Conservation (phyloP, 2,329 filamentous ascomycete genomes). For the Dichotomopilus funicola region DNA sequence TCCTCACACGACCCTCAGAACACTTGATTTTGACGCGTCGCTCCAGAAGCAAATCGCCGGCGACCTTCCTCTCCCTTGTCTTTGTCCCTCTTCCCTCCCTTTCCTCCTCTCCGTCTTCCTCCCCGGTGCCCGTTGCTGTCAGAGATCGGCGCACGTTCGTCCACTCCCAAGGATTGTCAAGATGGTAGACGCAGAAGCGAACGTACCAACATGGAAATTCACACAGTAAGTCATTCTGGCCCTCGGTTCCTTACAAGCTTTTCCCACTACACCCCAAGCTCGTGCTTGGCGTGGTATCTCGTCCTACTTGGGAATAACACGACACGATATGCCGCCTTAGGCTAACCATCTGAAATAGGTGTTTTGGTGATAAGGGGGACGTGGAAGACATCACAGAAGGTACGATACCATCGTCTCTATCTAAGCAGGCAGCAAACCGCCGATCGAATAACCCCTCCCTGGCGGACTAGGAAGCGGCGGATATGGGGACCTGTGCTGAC, state of each 20-base stretch:
- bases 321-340: neutral
- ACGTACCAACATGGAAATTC: slow-evolving; percentile 98
- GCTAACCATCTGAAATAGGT: slow-evolving; percentile 48
- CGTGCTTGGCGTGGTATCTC: too few relatives aligned
- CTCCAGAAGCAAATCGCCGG: slow-evolving; percentile 6
- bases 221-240: slow-evolving; percentile 69
- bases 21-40: slow-evolving; percentile 6
- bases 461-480: neutral
- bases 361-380: slow-evolving; percentile 99
- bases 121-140: slow-evolving; percentile 14
- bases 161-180: slow-evolving; percentile 39
- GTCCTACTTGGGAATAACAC: slow-evolving; percentile 1
- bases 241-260: too few relatives aligned
- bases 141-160: slow-evolving; percentile 25
- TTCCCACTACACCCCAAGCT: too few relatives aligned
- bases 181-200: slow-evolving; percentile 95
- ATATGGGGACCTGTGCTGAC: slow-evolving; percentile 14
- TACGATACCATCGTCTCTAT: slow-evolving; percentile 33
- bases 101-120: too few relatives aligned
- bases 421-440: too few relatives aligned
- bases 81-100: neutral
- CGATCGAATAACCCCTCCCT: too few relatives aligned
- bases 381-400: slow-evolving; percentile 98
- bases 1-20: neutral
- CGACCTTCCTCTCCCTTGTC: slow-evolving; percentile 8